These are phyloP conservation scores for Prototheca cutis DNA, from an alignment of 163 green algal genomes.

Conservation along the genomic window DNA sequence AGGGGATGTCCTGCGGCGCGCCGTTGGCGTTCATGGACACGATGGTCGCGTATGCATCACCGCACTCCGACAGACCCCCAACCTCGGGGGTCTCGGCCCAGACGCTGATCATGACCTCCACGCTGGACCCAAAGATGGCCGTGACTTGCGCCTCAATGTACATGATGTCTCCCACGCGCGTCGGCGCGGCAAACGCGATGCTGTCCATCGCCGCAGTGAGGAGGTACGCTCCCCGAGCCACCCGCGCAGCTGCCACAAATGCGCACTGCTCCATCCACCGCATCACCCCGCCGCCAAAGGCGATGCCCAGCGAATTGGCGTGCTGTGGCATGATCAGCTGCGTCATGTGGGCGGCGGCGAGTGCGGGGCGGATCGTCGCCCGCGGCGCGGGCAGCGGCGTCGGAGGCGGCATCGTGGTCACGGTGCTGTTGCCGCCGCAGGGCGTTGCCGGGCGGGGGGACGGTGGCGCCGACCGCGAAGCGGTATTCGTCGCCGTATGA, in stretches of 20 bases:
- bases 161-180: constrained; percentile 66
- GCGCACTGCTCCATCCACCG: constrained; percentile 76
- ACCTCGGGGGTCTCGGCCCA: constrained; percentile 53
- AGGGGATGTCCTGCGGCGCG: constrained; percentile 40
- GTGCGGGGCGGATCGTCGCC: constrained; percentile 15
- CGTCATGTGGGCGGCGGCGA: constrained; percentile 63
- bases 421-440: constrained; percentile 1
- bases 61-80: constrained; percentile 55
- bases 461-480: too few relatives aligned
- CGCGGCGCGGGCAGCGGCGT: too few relatives aligned
- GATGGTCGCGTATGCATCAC: constrained; percentile 59
- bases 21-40: constrained; percentile 31
- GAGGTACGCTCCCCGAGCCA: constrained; percentile 48
- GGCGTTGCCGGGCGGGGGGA: background rate
- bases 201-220: constrained; percentile 71
- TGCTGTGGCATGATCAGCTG: constrained; percentile 75
- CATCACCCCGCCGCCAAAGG: constrained; percentile 75
- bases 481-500: background rate
- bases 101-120: constrained; percentile 72
- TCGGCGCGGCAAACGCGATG: constrained; percentile 56
- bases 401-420: too few relatives aligned
- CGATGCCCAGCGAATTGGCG: constrained; percentile 75
- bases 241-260: constrained; percentile 63
- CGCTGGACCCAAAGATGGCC: constrained; percentile 58
- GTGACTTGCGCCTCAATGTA: constrained; percentile 73